Conservation (phyloP, 345 rosid genomes). For the Laguncularia racemosa region DNA sequence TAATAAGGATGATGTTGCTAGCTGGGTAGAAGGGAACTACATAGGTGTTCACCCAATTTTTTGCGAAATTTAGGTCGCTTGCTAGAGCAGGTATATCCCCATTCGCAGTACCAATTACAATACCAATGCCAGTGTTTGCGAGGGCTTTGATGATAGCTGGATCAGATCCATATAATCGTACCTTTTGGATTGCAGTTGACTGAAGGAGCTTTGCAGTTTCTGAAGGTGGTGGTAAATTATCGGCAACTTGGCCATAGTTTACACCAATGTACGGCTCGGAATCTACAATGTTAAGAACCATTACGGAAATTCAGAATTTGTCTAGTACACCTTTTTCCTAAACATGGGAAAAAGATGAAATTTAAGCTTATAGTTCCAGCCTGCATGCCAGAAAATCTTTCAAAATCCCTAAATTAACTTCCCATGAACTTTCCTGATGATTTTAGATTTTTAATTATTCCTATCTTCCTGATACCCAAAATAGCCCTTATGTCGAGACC, state of each 20-base stretch:
- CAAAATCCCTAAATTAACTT: no score
- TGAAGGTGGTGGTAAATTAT: slow-evolving; percentile 72
- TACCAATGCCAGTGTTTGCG: slow-evolving; percentile 69
- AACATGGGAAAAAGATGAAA: no score
- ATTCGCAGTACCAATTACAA: slow-evolving; percentile 59
- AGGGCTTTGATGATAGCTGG: slow-evolving; percentile 63
- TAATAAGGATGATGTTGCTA: slow-evolving; percentile 67
- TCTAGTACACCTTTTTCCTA: no score
- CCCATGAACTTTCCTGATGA: no score
- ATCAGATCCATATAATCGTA: slow-evolving; percentile 73
- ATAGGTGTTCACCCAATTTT: slow-evolving; percentile 56
- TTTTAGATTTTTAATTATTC: no score
- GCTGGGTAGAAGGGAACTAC: slow-evolving; percentile 72
- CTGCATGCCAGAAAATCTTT: no score
- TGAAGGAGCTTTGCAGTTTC: slow-evolving; percentile 72
- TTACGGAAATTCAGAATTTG: neutral
- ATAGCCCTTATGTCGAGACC: no score
- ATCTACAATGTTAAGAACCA: slow-evolving; percentile 20
- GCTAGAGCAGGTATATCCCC: slow-evolving; percentile 77
- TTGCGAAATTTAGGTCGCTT: slow-evolving; percentile 54
- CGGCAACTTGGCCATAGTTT: slow-evolving; percentile 76
- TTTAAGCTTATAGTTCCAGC: no score
- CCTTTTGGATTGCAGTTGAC: slow-evolving; percentile 63
- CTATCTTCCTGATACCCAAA: no score
- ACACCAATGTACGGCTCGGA: slow-evolving; percentile 74